Percentiles rank a stretch among this genome's conserved stretches.
These are phyloP conservation scores for Paecilomyces variotii DNA, from an alignment of 2,329 filamentous ascomycete genomes.

Conservation along the genomic window DNA sequence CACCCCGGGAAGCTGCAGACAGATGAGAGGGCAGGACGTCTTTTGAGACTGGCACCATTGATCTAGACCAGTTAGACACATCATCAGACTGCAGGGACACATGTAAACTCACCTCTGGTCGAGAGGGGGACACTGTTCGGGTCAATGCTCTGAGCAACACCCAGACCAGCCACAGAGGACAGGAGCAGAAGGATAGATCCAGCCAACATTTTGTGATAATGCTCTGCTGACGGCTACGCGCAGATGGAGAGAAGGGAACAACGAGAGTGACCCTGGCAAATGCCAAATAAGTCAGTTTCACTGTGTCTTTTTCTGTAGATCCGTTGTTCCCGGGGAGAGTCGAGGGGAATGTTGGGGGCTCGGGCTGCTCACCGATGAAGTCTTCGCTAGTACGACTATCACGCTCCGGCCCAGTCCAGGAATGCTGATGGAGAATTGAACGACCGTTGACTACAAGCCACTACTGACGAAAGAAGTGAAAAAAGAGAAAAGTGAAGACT, in stretches of 20 bases:
- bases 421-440: neutral
- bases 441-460: neutral
- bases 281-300: neutral
- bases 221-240: constrained; percentile 7
- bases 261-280: neutral
- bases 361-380: neutral
- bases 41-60: constrained; percentile 37
- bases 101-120: constrained; percentile 26
- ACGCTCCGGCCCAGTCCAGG: neutral
- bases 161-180: constrained; percentile 22
- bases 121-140: constrained; percentile 24
- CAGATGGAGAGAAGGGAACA: neutral
- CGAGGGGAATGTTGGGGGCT: neutral
- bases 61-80: constrained; percentile 17
- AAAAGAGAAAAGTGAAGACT: neutral
- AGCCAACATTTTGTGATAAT: constrained; percentile 19
- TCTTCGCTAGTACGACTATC: neutral
- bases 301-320: neutral
- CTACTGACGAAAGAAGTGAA: neutral
- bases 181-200: constrained; percentile 21
- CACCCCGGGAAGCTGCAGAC: constrained; percentile 32
- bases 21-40: constrained; percentile 38
- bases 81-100: neutral
- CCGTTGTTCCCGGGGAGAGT: neutral
- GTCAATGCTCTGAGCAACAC: constrained; percentile 30